Conservation (phyloP, 495 filamentous ascomycete species). For the Aspergillus affinis region DNA sequence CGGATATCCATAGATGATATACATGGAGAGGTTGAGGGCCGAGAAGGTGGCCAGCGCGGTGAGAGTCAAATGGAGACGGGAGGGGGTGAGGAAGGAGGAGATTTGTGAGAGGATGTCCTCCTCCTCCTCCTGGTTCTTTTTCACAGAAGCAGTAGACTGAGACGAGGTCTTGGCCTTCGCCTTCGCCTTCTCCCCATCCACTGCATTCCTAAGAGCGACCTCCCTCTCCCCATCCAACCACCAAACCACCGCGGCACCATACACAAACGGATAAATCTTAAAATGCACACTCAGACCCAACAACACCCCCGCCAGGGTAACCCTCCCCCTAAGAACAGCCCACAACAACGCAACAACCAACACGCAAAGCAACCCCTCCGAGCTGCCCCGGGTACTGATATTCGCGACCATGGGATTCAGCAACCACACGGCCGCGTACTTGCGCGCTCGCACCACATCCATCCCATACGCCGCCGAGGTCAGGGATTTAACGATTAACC, state of each 20-base stretch:
- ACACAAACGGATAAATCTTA: constrained; percentile 98
- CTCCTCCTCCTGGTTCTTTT: neutral
- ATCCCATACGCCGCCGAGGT: constrained; percentile 39
- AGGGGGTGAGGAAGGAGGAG: constrained; percentile 58
- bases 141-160: neutral
- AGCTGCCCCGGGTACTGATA: constrained; percentile 91
- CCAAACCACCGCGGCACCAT: constrained; percentile 82
- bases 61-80: constrained; percentile 60
- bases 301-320: constrained; percentile 68
- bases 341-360: constrained; percentile 79
- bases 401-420: constrained; percentile 97
- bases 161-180: neutral
- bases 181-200: neutral
- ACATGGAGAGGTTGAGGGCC: constrained; percentile 75
- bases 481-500: constrained; percentile 72
- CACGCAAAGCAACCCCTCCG: constrained; percentile 84
- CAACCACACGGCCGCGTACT: constrained; percentile 83
- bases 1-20: constrained; percentile 62
- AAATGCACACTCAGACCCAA: constrained; percentile 89
- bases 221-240: constrained; percentile 65
- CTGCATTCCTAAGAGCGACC: too few relatives aligned
- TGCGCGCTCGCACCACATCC: constrained; percentile 54
- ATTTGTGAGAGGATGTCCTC: constrained; percentile 21
- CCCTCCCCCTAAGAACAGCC: constrained; percentile 61
- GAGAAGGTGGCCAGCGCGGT: constrained; percentile 70